These are phyloP conservation scores for Babesia ovis DNA, from an alignment of 169 alveolate genomes.

Conservation along the genomic window DNA sequence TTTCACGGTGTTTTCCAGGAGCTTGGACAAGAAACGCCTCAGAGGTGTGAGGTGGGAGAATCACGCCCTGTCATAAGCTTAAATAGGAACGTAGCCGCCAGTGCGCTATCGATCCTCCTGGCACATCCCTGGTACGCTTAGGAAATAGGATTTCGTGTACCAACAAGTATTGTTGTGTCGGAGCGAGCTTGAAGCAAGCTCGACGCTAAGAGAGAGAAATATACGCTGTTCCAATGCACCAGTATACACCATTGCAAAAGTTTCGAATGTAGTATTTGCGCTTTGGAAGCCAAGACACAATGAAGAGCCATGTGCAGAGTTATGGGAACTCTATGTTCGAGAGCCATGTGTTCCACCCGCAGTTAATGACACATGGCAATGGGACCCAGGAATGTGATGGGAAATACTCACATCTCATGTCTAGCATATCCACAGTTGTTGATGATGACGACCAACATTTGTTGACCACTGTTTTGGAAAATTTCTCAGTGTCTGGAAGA, in stretches of 20 bases:
- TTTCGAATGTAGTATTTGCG: conserved; percentile 21
- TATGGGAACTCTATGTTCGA: neutral
- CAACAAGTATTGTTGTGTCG: neutral
- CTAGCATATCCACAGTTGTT: conserved; percentile 26
- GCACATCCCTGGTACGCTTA: neutral
- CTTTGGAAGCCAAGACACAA: conserved; percentile 21
- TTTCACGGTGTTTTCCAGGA: neutral
- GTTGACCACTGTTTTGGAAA: conserved; percentile 20
- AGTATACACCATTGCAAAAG: neutral
- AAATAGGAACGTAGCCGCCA: neutral
- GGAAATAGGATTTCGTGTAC: conserved; percentile 3
- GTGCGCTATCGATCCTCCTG: neutral
- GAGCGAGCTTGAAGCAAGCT: conserved; percentile 7
- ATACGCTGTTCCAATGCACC: neutral
- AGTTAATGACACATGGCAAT: conserved; percentile 4
- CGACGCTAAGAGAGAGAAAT: conserved; percentile 3
- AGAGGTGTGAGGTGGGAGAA: conserved; percentile 14
- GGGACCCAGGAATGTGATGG: conserved; percentile 8
- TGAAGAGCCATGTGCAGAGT: conserved; percentile 3
- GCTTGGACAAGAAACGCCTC: neutral
- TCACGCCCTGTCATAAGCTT: conserved; percentile 3
- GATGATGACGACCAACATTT: conserved; percentile 32
- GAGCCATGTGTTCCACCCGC: neutral
- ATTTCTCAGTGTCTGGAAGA: neutral
- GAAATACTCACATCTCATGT: conserved; percentile 12